phyloP scores from a whole-genome alignment of 208 protist species.

The Entamoeba dispar region DNA sequence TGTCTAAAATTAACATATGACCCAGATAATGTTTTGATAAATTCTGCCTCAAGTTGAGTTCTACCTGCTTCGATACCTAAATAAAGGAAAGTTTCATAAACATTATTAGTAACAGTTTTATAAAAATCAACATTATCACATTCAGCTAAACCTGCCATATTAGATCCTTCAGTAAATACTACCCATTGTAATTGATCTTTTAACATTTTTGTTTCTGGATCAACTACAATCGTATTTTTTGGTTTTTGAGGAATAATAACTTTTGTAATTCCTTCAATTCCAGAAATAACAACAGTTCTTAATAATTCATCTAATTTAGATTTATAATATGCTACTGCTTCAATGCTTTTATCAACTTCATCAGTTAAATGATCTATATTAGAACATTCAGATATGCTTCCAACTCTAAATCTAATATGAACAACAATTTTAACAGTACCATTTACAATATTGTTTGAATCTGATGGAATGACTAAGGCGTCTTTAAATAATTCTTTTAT shows the following conservation, averaged over 20 bases:
- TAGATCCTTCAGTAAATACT: conserved; percentile 79
- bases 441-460: not conserved
- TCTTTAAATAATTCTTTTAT: not conserved
- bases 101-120: conserved; percentile 78
- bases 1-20: conserved; percentile 97
- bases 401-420: not conserved
- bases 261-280: not conserved
- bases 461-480: not conserved
- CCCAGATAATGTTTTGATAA: conserved; percentile 42
- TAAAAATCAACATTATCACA: conserved; percentile 58
- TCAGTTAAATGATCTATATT: not conserved
- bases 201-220: not conserved
- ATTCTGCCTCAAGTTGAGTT: conserved; percentile 40
- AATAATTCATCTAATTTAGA: not conserved
- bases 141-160: conserved; percentile 66
- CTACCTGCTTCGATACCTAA: conserved; percentile 75
- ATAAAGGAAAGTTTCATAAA: conserved; percentile 76
- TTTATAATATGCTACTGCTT: not conserved
- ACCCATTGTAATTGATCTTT: conserved; percentile 16
- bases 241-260: not conserved
- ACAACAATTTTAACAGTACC: not conserved
- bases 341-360: not conserved
- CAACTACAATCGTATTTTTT: not conserved
- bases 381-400: not conserved
- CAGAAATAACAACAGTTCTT: not conserved